Conservation (phyloP, 176 grass and related monocot species). For the Lolium rigidum region DNA sequence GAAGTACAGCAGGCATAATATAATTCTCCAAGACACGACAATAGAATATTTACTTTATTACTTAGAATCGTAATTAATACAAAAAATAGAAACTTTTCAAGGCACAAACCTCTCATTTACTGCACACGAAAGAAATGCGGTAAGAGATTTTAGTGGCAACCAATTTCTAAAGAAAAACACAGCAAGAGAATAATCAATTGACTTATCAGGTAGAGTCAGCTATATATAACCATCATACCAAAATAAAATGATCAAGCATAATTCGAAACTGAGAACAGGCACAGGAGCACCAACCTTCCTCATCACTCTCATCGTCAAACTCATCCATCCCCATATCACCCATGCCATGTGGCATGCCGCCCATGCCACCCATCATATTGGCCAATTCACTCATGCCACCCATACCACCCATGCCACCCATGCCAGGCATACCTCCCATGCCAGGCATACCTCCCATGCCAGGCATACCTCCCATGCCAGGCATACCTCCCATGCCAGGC, state of each 20-base stretch:
- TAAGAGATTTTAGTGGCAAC: too few species aligned
- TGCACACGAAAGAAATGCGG: too few species aligned
- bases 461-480: conserved; percentile 11
- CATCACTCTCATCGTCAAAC: conserved; percentile 77
- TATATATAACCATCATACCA: too few species aligned
- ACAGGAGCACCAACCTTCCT: conserved; percentile 69
- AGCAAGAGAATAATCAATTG: too few species aligned
- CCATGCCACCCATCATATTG: conserved; percentile 28
- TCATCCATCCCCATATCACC: conserved; percentile 67
- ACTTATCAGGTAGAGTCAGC: too few species aligned
- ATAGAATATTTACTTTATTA: too few species aligned
- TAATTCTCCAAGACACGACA: too few species aligned
- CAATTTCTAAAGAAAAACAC: too few species aligned
- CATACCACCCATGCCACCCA: conserved; percentile 36
- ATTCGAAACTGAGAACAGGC: not conserved
- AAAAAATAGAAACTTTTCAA: too few species aligned
- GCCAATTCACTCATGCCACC: conserved; percentile 13
- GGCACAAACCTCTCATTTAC: too few species aligned
- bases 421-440: conserved; percentile 36
- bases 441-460: conserved; percentile 53
- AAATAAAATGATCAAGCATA: not conserved
- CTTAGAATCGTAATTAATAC: too few species aligned
- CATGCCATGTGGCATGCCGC: conserved; percentile 39
- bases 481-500: conserved; percentile 33
- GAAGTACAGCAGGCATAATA: too few species aligned